Evolutionary conservation across 768 basidiomycete genomes (phyloP).

Genomic region (Stropharia rugosoannulata): DNA sequence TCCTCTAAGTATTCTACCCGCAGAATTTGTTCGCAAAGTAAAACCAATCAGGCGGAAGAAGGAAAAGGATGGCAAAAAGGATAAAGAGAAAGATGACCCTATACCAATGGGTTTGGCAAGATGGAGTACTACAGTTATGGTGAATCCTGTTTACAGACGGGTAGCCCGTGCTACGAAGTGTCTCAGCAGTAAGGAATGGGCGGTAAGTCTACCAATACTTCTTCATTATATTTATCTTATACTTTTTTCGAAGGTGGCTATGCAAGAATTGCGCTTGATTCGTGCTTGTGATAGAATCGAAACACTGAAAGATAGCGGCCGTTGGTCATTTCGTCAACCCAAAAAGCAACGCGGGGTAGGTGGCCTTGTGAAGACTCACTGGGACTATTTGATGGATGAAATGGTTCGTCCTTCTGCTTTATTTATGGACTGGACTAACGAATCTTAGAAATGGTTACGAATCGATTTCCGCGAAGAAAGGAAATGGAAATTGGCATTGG

Average conservation of each 20-base stretch:
- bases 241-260: constrained; percentile 57
- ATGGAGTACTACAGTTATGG: constrained; percentile 74
- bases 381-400: constrained; percentile 96
- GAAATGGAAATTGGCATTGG: constrained; percentile 86
- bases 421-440: constrained; percentile 4
- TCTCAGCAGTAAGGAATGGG: constrained; percentile 79
- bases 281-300: constrained; percentile 87
- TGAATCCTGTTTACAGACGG: constrained; percentile 75
- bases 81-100: constrained; percentile 63
- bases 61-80: constrained; percentile 41
- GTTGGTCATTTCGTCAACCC: constrained; percentile 94
- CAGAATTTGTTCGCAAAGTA: constrained; percentile 46
- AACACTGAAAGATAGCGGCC: constrained; percentile 68
- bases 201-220: constrained; percentile 46
- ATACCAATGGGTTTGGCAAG: constrained; percentile 60
- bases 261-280: constrained; percentile 73
- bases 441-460: constrained; percentile 88
- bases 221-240: neutral
- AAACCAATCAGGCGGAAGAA: constrained; percentile 35
- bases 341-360: constrained; percentile 88
- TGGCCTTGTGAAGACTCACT: constrained; percentile 77
- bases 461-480: constrained; percentile 94
- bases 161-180: constrained; percentile 75
- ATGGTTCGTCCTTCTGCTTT: constrained; percentile 58
- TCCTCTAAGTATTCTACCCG: constrained; percentile 50